These are phyloP conservation scores for Gleditsia sinensis DNA, from an alignment of 306 rosid species.

Conservation along the genomic window DNA sequence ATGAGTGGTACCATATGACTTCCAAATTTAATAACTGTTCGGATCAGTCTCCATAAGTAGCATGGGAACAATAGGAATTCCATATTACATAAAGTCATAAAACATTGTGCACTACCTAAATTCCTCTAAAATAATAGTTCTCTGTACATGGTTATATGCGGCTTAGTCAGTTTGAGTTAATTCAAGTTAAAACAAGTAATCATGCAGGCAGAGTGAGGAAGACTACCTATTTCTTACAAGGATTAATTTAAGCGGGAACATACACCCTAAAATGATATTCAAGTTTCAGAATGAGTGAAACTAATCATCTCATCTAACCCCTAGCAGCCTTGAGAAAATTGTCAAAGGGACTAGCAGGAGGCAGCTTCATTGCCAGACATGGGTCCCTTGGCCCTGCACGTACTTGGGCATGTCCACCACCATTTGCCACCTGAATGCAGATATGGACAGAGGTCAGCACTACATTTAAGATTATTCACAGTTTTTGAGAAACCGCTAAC, in stretches of 20 bases:
- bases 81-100: neutral
- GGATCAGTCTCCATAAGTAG: neutral
- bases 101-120: neutral
- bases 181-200: neutral
- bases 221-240: constrained; percentile 12
- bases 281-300: neutral
- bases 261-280: constrained; percentile 6
- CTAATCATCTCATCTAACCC: constrained; percentile 50
- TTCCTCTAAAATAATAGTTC: neutral
- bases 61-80: neutral
- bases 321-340: constrained; percentile 98
- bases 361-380: constrained; percentile 75
- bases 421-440: constrained; percentile 46
- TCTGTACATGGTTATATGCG: neutral
- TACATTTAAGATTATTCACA: neutral
- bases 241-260: neutral
- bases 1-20: too few relatives aligned
- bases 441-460: neutral
- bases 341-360: constrained; percentile 98
- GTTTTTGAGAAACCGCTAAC: neutral
- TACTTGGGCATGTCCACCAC: constrained; percentile 39
- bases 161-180: neutral
- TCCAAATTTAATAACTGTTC: too few relatives aligned
- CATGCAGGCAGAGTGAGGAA: neutral
- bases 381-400: constrained; percentile 46